Base-by-base conservation (phyloP, 163 green algal genomes). In the Picocystis sp. region DNA sequence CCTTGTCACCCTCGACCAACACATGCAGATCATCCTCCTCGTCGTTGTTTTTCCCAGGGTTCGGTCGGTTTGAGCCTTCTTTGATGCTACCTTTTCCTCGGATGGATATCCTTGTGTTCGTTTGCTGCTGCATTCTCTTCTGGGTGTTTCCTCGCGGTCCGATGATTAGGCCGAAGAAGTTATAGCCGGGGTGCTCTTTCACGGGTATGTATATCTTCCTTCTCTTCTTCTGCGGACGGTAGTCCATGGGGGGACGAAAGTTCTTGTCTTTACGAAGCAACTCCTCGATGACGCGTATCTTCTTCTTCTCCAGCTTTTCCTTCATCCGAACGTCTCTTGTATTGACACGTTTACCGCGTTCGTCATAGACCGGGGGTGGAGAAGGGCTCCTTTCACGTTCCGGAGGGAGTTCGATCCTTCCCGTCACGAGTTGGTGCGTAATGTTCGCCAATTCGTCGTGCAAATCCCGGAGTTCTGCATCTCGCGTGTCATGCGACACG, bases 141-240 rank as follows among this genome's bases (percentile, higher is more conserved):
- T 98, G 89, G 11, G 89, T 98, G 73, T 94, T 94, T 52, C 89
- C 89, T 35, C 89, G 78, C 12, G 89, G 89, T 3, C 89, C 89
- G 17, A 98, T 95, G 75, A 98, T 96, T 15, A 98, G 69, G 3
- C 89, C 84, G 33, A 98, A 93, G 71, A 95, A 97, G 68, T 97
- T 96, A 72, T 93, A 93, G 22, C 75, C 81, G 2, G 87, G 81
- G 67, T 83, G 93, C 35, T 92, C 70, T 33, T 87, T 83, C 43
- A 85, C 61, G 3, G 86, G 86, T 43, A 94, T 89, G 64, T 74
- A 86, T 22, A 96, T 77, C 62, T 92, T 94, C 38, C 66, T 69
- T 41, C 64, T 66, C 62, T 81, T 80, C 55, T 82, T 82, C 38
- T 73, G 58, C 0, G 81, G 80, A 11, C 70, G 55, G 17, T 65